Evolutionary conservation across 805 yeast genomes (phyloP), one percentile per base, ranked within the genome.

Genomic region (Sungouiella thailandica): DNA sequence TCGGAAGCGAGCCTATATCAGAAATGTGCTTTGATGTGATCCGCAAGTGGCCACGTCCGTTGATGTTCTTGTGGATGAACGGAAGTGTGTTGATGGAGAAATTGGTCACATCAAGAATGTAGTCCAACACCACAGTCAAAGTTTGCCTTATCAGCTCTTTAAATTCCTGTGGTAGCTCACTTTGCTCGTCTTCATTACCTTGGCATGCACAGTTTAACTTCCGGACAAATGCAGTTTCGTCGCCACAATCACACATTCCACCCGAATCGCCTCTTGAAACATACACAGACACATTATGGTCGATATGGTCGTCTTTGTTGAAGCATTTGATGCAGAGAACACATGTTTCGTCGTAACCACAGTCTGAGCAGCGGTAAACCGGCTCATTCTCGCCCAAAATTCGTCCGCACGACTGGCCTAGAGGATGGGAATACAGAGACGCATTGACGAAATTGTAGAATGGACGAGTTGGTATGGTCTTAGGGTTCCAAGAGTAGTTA

Each of bases 311-410:
- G 4, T 70, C 71, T 35, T 72, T 70, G 52, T 81, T 80, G 60
- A 82, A 84, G 53, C 95, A 84, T 44, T 76, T 61, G 9, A 70
- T 74, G 57, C 95, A 84, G 17, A 84, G 53, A 22, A 85, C 88
- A 64, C 94, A 84, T 0, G 89, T 80, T 7, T 76, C 78, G 56
- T 84, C 95, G 40, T 71, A 74, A 0, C 84, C 86, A 64, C 95
- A 84, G 37, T 83, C 85, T 22, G 65, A 65, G 50, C 95, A 84
- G 35, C 86, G 64, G 52, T 80, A 84, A 14, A 82, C 80, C 1
- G 81, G 77, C 40, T 80, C 84, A 16, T 82, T 82, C 3, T 55
- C 48, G 25, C 66, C 69, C 44, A 84, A 78, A 23, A 74, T 66
- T 35, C 78, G 65, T 3, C 88, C 82, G 62, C 95, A 84, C 13